Conservation (phyloP, 2,329 filamentous ascomycete genomes). For the Peltaster fructicola region DNA sequence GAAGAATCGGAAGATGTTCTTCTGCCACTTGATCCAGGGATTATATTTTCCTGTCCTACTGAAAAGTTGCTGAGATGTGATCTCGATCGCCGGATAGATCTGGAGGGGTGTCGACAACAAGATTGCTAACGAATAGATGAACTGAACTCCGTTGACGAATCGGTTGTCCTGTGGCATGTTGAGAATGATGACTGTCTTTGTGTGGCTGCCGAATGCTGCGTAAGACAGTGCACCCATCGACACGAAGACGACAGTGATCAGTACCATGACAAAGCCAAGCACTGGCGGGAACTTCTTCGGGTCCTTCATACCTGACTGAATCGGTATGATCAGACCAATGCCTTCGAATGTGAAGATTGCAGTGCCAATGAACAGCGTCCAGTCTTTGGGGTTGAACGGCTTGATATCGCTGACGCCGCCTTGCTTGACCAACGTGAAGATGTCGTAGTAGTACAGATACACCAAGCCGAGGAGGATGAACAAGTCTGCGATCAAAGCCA, state of each 20-base stretch:
- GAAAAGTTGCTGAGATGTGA: conserved; percentile 87
- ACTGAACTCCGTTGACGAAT: conserved; percentile 87
- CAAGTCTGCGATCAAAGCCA: conserved; percentile 78
- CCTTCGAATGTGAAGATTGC: conserved; percentile 89
- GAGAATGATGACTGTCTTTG: conserved; percentile 88
- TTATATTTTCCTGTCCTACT: conserved; percentile 94
- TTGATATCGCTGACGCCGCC: conserved; percentile 69
- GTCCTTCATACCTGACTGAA: conserved; percentile 90
- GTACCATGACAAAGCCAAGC: conserved; percentile 78
- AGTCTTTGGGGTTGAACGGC: conserved; percentile 76
- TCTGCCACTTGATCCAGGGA: conserved; percentile 98
- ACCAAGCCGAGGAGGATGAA: conserved; percentile 87
- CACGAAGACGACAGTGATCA: conserved; percentile 81
- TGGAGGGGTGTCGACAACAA: conserved; percentile 86
- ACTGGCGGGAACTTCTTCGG: conserved; percentile 82
- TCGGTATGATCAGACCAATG: conserved; percentile 83
- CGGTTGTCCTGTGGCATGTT: conserved; percentile 93
- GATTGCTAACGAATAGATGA: conserved; percentile 96
- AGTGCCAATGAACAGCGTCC: conserved; percentile 96
- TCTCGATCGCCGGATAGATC: conserved; percentile 94
- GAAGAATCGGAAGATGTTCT: conserved; percentile 91
- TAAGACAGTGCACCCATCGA: conserved; percentile 88
- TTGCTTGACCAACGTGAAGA: conserved; percentile 59
- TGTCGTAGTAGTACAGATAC: conserved; percentile 91
- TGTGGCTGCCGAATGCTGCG: conserved; percentile 85